phyloP scores from a whole-genome alignment of 345 rosid genomes.

The Sisymbrium altissimum region DNA sequence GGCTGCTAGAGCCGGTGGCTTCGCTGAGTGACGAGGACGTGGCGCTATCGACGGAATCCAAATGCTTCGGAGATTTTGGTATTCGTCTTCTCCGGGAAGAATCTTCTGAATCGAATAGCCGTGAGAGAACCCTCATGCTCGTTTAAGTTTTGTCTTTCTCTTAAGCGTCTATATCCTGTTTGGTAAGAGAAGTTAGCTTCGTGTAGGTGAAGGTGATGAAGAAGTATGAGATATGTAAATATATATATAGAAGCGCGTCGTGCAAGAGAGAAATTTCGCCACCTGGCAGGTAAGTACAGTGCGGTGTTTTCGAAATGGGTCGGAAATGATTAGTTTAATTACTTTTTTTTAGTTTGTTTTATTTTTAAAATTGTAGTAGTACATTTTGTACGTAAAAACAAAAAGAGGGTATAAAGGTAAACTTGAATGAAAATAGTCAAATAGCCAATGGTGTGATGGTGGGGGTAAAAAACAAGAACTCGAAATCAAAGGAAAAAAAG shows the following conservation, averaged over 20 bases:
- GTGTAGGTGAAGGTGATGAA: not conserved
- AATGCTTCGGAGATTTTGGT: constrained; percentile 17
- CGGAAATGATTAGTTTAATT: not conserved
- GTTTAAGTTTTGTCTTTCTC: not conserved
- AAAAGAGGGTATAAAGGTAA: constrained; percentile 5
- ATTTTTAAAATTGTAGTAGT: not conserved
- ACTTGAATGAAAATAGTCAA: not conserved
- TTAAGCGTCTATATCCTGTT: not conserved
- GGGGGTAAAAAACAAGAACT: constrained; percentile 8
- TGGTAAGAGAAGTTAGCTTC: constrained; percentile 11
- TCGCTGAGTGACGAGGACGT: constrained; percentile 34
- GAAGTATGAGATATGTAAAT: not conserved
- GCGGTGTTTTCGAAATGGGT: not conserved
- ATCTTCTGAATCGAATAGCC: constrained; percentile 35
- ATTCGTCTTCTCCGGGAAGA: constrained; percentile 20
- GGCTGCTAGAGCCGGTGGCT: constrained; percentile 35
- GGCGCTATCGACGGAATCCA: constrained; percentile 29
- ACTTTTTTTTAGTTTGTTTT: not conserved
- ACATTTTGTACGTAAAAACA: constrained; percentile 15
- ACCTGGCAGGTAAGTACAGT: constrained; percentile 29
- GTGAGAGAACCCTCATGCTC: constrained; percentile 47
- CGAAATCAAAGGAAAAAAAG: not conserved
- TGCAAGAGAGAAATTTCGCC: constrained; percentile 19
- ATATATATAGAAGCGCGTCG: constrained; percentile 13
- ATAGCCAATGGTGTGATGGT: constrained; percentile 11